Evolutionary conservation across 1,284 basidiomycete species (phyloP), one percentile per base, ranked within the genome.

Genomic region (Naganishia albida): DNA sequence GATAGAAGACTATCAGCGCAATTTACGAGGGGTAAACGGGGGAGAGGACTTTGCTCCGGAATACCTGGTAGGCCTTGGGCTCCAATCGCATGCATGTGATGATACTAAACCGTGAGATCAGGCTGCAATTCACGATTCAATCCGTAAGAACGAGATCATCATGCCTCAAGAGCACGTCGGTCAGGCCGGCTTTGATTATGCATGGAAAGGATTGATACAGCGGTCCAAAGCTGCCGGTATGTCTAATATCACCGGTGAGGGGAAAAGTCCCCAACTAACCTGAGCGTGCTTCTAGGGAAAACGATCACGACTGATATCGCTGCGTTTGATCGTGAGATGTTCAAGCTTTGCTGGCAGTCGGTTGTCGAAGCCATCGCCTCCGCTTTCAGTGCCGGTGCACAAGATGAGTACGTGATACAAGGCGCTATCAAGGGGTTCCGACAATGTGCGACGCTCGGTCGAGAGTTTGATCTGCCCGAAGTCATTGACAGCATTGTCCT

Each of bases 151-250:
- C 52, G 96, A 99, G 80, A 98, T 99, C 68, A 86, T 99, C 56
- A 90, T 99, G 87, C 95, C 96, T 0, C 94, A 99, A 79, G 96
- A 99, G 75, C 96, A 99, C 74, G 90, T 88, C 4, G 96, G 96
- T 1, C 92, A 94, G 77, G 85, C 96, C 43, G 96, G 96, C 1
- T 99, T 99, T 75, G 96, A 99, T 73, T 98, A 96, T 75, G 92
- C 95, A 7, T 99, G 96, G 96, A 98, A 98, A 77, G 93, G 96
- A 72, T 82, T 99, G 30, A 83, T 98, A 55, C 81, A 88, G 53
- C 86, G 93, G 42, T 88, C 93, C 50, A 84, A 90, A 48, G 86
- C 87, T 69, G 85, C 90, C 64, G 91, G 91, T 88, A 67, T 63
- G 84, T 74, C 30, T 25, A 28, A 23, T 16, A 20, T 30, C 23